Evolutionary conservation across 306 rosid species (phyloP).

Genomic region (Prunus mume): DNA sequence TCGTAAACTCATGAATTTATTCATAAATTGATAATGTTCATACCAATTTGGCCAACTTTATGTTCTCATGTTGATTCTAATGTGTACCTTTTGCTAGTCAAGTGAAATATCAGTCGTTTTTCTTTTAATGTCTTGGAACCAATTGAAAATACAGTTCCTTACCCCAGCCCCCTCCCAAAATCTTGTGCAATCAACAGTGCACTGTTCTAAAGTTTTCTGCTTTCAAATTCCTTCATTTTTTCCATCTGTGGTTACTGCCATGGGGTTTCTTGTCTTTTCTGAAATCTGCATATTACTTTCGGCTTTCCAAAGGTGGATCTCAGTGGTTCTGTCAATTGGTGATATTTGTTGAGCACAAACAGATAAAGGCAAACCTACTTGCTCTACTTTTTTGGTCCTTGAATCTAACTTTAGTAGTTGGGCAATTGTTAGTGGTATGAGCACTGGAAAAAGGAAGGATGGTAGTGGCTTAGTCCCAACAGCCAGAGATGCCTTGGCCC

Average conservation of each 20-base stretch:
- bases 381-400: conserved; percentile 14
- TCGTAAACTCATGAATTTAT: neutral
- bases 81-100: neutral
- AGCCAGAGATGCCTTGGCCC: conserved; percentile 5
- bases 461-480: neutral
- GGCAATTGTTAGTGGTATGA: conserved; percentile 21
- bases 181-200: neutral
- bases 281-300: conserved; percentile 30
- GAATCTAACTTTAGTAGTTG: neutral
- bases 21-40: neutral
- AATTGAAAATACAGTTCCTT: neutral
- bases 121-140: neutral
- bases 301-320: conserved; percentile 24
- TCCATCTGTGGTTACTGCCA: neutral
- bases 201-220: neutral
- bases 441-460: conserved; percentile 17
- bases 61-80: neutral
- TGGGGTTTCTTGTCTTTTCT: neutral
- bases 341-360: conserved; percentile 35
- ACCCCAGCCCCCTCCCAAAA: neutral
- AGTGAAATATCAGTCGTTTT: neutral
- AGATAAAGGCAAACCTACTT: conserved; percentile 25
- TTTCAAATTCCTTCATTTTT: neutral
- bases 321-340: conserved; percentile 26
- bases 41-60: neutral